Evolutionary conservation across 2,329 filamentous ascomycete genomes (phyloP).

Genomic region (Colletotrichum lentis): DNA sequence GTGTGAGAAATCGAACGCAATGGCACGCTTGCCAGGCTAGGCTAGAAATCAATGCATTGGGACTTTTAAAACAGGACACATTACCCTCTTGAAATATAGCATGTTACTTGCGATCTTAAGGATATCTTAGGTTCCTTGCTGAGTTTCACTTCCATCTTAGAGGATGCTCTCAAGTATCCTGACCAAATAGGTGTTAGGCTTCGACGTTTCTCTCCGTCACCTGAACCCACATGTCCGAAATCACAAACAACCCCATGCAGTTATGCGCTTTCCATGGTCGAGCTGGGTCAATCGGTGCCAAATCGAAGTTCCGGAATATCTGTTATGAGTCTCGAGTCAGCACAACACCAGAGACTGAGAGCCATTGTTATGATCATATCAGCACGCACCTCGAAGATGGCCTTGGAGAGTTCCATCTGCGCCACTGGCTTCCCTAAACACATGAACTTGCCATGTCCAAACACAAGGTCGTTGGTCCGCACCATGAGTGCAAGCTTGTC

Average conservation of each 20-base stretch:
- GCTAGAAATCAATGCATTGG: background rate
- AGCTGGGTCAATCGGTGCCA: constrained; percentile 42
- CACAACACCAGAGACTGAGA: too few relatives aligned
- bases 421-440: constrained; percentile 36
- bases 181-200: background rate
- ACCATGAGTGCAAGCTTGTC: constrained; percentile 27
- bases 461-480: constrained; percentile 30
- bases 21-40: background rate
- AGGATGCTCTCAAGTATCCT: too few relatives aligned
- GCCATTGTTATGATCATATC: too few relatives aligned
- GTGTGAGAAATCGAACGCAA: background rate
- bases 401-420: constrained; percentile 29
- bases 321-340: constrained; percentile 15
- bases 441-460: constrained; percentile 34
- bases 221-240: constrained; percentile 48
- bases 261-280: constrained; percentile 44
- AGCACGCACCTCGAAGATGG: constrained; percentile 49
- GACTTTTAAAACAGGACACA: too few relatives aligned
- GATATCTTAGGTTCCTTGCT: too few relatives aligned
- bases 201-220: constrained; percentile 38
- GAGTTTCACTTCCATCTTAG: too few relatives aligned
- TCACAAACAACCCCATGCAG: constrained; percentile 43
- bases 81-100: too few relatives aligned
- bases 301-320: constrained; percentile 45
- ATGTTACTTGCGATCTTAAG: too few relatives aligned